Conservation (phyloP, 345 rosid species). For the Acer yangbiense region DNA sequence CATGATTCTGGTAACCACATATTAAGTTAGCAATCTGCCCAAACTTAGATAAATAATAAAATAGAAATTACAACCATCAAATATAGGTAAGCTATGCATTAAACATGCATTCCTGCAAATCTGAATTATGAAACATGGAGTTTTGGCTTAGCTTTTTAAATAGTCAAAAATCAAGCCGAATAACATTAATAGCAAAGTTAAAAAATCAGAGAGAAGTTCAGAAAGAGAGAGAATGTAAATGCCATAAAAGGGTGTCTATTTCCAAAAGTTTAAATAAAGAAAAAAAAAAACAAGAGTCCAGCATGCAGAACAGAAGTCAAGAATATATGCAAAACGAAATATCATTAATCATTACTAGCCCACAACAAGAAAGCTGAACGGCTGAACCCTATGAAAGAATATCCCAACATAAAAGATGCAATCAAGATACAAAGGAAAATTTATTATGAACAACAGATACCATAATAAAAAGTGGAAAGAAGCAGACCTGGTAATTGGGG, state of each 20-base stretch:
- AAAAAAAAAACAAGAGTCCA: neutral
- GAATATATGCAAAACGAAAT: constrained; percentile 1
- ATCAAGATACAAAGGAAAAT: neutral
- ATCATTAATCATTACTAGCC: neutral
- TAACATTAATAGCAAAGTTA: neutral
- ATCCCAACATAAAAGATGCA: neutral
- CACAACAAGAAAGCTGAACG: neutral
- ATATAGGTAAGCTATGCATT: neutral
- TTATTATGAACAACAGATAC: neutral
- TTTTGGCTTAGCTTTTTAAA: neutral
- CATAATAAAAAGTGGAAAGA: constrained; percentile 18
- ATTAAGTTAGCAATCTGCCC: constrained; percentile 17
- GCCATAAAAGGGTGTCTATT: neutral
- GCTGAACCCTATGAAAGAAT: neutral
- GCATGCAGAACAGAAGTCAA: neutral
- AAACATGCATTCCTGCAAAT: neutral
- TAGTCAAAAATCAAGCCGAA: neutral
- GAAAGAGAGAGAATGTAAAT: constrained; percentile 1
- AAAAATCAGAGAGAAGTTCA: constrained; percentile 3
- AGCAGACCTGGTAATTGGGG: constrained; percentile 84
- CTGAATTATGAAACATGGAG: neutral
- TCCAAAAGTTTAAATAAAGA: neutral
- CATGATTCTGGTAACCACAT: constrained; percentile 65
- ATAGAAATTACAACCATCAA: constrained; percentile 13
- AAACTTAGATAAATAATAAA: neutral